phyloP scores from a whole-genome alignment of 2,329 filamentous ascomycete species.

The Cercospora beticola region DNA sequence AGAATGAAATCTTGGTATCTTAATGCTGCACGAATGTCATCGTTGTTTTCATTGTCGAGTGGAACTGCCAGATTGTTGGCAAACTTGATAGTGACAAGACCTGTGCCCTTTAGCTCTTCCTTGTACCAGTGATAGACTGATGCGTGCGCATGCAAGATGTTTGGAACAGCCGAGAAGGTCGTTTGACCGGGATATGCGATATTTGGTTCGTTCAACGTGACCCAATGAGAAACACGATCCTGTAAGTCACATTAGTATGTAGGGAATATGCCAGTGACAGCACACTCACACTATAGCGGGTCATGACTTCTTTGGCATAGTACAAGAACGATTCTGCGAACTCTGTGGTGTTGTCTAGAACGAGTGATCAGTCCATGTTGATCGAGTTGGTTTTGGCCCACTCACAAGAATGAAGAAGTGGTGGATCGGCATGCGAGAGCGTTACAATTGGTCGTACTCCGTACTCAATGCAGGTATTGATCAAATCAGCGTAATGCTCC shows the following conservation, averaged over 20 bases:
- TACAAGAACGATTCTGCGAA: constrained; percentile 42
- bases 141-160: constrained; percentile 31
- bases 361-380: background rate
- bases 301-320: constrained; percentile 43
- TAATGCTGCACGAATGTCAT: constrained; percentile 48
- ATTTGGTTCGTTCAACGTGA: constrained; percentile 46
- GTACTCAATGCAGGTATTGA: constrained; percentile 44
- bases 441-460: constrained; percentile 49
- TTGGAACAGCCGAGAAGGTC: constrained; percentile 36
- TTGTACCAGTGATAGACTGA: constrained; percentile 50
- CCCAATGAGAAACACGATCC: constrained; percentile 35
- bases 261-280: background rate
- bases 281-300: constrained; percentile 42
- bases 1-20: constrained; percentile 49
- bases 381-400: background rate
- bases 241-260: background rate
- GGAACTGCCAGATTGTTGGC: constrained; percentile 44
- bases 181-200: constrained; percentile 14
- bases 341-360: constrained; percentile 27
- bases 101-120: constrained; percentile 53
- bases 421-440: constrained; percentile 46
- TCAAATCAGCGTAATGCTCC: constrained; percentile 51
- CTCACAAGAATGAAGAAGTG: constrained; percentile 36
- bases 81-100: constrained; percentile 52
- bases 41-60: constrained; percentile 40